Base-by-base conservation (phyloP, 1,139 yeast species). In the Hansenula lynferdii region DNA sequence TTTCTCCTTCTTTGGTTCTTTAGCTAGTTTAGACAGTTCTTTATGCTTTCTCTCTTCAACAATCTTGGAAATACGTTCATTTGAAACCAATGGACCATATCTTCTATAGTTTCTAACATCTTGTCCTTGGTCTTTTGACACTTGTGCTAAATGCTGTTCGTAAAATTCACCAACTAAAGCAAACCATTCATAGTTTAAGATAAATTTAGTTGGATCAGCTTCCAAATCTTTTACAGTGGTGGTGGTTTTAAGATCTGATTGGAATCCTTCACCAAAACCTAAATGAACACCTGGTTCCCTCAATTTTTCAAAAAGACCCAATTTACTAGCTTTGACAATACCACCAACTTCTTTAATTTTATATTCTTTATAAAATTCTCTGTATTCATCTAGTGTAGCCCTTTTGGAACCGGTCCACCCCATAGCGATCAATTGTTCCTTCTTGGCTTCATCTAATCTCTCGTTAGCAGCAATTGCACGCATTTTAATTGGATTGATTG, bases 331-430 rank as follows among this genome's bases (percentile, higher is more conserved):
- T 50, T 75, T 74, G 39, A 87, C 75, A 56, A 86, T 69, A 16
- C 95, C 92, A 40, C 96, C 97, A 48, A 68, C 74, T 51, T 77
- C 72, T 51, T 79, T 74, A 56, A 85, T 76, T 57, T 74, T 72
- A 54, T 63, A 64, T 39, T 79, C 78, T 56, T 92, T 77, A 70
- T 79, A 84, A 53, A 67, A 72, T 43, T 81, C 85, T 53, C 75
- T 76, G 71, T 83, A 92, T 48, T 80, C 90, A 31, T 77, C 82
- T 22, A 77, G 67, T 18, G 82, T 72, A 15, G 83, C 84, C 53
- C 80, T 80, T 61, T 80, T 83, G 19, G 94, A 74, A 38, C 96
- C 95, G 18, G 96, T 87, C 97, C 97, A 92, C 34, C 97, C 97
- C 51, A 89, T 67, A 10, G 64, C 63, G 34, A 80, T 56, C 51